Evolutionary conservation across 345 rosid genomes (phyloP), one percentile per base, ranked within the genome.

Genomic region (Lumnitzera racemosa): DNA sequence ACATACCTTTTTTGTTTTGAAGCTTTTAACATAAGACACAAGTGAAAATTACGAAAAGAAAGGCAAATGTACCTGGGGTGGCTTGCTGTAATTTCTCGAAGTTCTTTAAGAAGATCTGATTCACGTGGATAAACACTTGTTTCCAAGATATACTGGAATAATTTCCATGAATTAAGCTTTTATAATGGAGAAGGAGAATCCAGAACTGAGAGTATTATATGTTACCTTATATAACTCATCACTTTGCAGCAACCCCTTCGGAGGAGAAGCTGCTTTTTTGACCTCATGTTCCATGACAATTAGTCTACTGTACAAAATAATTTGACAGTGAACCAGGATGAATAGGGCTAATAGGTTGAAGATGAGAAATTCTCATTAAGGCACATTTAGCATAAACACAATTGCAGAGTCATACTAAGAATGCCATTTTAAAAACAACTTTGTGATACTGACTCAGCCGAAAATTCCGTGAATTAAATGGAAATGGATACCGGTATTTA

Each of bases 61-160:
- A 11, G 11, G 17, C 10, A 27, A 13, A 36, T 13, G 15, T 69
- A 77, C 83, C 57, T 11, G 15, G 90, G 95, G 29, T 81, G 89
- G 75, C 31, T 58, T 53, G 78, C 83, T 25, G 87, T 85, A 25
- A 71, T 56, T 47, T 67, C 64, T 53, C 92, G 77, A 9, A 90
- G 80, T 72, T 90, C 92, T 73, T 71, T 87, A 50, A 90, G 80
- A 56, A 68, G 67, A 65, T 77, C 77, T 12, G 81, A 75, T 54
- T 87, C 97, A 7, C 85, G 79, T 5, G 97, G 97, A 56, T 72
- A 82, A 59, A 90, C 95, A 47, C 78, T 83, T 1, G 87, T 87
- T 72, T 79, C 84, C 51, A 85, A 57, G 31, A 87, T 55, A 70
- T 90, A 90, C 90, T 87, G 85, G 61, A 46, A 68, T 16, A 46